These are phyloP conservation scores for Colletotrichum incanum DNA, from an alignment of 2,329 filamentous ascomycete genomes.

Conservation along the genomic window DNA sequence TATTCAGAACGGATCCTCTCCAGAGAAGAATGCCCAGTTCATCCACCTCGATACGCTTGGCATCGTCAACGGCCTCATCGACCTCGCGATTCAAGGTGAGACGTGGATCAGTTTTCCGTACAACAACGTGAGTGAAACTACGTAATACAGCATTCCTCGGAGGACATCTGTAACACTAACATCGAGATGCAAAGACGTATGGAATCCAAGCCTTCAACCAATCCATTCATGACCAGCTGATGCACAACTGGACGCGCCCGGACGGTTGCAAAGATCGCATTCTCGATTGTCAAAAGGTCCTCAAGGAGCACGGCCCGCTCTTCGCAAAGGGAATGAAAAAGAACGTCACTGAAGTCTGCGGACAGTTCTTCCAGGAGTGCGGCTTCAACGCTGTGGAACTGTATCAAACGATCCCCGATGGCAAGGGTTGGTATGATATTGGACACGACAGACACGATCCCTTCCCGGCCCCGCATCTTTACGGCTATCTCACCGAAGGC, in stretches of 20 bases:
- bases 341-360: slow-evolving; percentile 26
- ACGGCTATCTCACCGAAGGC: slow-evolving; percentile 44
- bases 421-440: slow-evolving; percentile 44
- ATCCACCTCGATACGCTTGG: slow-evolving; percentile 76
- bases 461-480: slow-evolving; percentile 42
- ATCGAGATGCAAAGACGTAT: slow-evolving; percentile 62
- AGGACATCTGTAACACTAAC: background rate
- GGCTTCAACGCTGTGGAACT: slow-evolving; percentile 43
- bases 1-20: slow-evolving; percentile 66
- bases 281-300: slow-evolving; percentile 64
- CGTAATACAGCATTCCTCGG: rapidly evolving
- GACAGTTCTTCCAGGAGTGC: slow-evolving; percentile 45
- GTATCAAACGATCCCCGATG: slow-evolving; percentile 38
- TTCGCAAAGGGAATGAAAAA: slow-evolving; percentile 46
- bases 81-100: slow-evolving; percentile 73
- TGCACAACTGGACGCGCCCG: slow-evolving; percentile 54
- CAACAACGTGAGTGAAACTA: slow-evolving; percentile 64
- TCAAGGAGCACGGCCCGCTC: slow-evolving; percentile 43
- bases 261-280: slow-evolving; percentile 70
- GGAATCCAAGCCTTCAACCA: slow-evolving; percentile 68
- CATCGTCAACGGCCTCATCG: slow-evolving; percentile 80
- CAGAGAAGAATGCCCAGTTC: slow-evolving; percentile 57
- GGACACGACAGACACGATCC: slow-evolving; percentile 43
- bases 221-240: slow-evolving; percentile 48
- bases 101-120: slow-evolving; percentile 70